phyloP scores from a whole-genome alignment of 768 basidiomycete genomes.

The Xerocomellus amylosporus region DNA sequence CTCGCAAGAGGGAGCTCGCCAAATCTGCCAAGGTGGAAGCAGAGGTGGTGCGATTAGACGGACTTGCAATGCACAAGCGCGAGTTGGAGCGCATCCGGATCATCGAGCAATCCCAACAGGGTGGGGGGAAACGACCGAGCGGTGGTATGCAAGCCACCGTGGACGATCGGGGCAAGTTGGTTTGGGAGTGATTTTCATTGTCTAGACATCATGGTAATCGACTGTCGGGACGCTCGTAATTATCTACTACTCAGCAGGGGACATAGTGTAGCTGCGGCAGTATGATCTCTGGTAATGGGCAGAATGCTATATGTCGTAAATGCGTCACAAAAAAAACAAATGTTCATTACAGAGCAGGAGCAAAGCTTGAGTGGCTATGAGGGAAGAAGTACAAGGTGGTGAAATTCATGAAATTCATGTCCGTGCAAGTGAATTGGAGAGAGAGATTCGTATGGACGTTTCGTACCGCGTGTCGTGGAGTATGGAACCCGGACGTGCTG shows the following conservation, averaged over 20 bases:
- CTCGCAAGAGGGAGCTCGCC: conserved; percentile 50
- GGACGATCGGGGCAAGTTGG: conserved; percentile 53
- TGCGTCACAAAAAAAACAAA: conserved; percentile 10
- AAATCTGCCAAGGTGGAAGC: conserved; percentile 57
- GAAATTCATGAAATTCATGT: conserved; percentile 22
- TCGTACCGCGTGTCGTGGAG: conserved; percentile 13
- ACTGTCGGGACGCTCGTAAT: conserved; percentile 11
- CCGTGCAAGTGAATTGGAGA: conserved; percentile 13
- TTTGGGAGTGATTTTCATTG: conserved; percentile 43
- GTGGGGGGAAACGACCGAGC: conserved; percentile 33
- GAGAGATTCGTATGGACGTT: conserved; percentile 1
- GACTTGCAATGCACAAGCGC: conserved; percentile 56
- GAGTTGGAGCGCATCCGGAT: conserved; percentile 56
- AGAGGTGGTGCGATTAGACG: conserved; percentile 49
- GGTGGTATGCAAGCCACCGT: conserved; percentile 66
- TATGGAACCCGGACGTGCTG: conserved; percentile 12
- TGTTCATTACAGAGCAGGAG: conserved; percentile 7
- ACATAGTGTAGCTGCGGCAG: conserved; percentile 15
- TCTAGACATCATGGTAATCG: conserved; percentile 7
- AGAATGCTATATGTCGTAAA: conserved; percentile 25
- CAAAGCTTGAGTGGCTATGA: conserved; percentile 9
- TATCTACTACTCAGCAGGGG: conserved; percentile 21
- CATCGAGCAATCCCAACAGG: conserved; percentile 39
- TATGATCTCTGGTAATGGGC: conserved; percentile 13
- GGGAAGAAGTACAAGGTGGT: neutral